Base-by-base conservation (phyloP, 352 stramenopile genomes). In the Phytopythium oedochilum region DNA sequence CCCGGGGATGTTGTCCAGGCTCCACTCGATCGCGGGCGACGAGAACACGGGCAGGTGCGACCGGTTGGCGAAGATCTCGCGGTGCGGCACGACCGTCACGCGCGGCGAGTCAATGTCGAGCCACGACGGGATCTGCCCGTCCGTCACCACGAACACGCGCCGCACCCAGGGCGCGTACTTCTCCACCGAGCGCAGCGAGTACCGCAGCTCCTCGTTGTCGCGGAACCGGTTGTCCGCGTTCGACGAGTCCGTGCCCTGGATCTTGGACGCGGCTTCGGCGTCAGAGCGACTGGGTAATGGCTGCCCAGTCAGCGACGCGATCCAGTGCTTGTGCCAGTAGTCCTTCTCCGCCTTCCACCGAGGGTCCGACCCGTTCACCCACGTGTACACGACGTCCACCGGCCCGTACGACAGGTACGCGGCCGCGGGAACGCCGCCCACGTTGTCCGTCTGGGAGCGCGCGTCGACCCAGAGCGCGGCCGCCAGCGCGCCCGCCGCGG, bases 321-420 rank as follows among this genome's bases (percentile, higher is more conserved):
- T 89, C 85, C 85, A 95, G 64, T 90, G 81, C 59, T 88, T 86
- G 69, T 95, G 85, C 80, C 81, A 96, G 60, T 87, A 90, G 48
- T 92, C 81, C 55, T 95, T 95, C 45, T 94, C 71, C 18, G 75
- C 76, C 44, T 96, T 89, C 94, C 94, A 98, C 15, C 85, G 71
- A 12, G 94, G 90, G 54, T 98, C 94, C 14, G 87, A 96, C 45
- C 94, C 94, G 60, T 98, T 98, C 45, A 98, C 93, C 94, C 94
- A 98, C 59, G 94, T 98, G 70, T 98, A 98, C 25, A 98, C 94
- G 26, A 96, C 92, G 68, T 98, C 94, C 52, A 98, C 97, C 17
- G 87, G 81, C 0, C 81, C 83, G 60, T 95, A 95, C 5, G 76
- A 63, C 14, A 94, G 56, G 47, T 66, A 92, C 9, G 78, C 68